phyloP scores from a whole-genome alignment of 2,329 filamentous ascomycete species.

The Rugonectria rugulosa region DNA sequence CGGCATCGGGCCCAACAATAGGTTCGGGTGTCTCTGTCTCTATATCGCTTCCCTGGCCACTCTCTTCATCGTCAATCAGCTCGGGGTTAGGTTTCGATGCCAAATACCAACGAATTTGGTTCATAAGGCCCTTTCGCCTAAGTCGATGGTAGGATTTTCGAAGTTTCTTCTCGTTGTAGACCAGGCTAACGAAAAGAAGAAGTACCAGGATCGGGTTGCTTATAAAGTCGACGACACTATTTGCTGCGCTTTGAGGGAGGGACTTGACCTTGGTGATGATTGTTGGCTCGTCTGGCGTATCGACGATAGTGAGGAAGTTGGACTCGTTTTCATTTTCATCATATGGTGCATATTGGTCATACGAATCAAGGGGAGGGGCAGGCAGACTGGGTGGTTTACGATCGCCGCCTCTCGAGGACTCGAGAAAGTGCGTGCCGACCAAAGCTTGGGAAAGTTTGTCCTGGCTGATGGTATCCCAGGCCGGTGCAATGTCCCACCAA shows the following conservation, averaged over 20 bases:
- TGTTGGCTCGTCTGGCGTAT: slow-evolving; percentile 46
- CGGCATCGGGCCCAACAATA: neutral
- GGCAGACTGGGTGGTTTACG: slow-evolving; percentile 50
- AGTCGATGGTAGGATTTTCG: slow-evolving; percentile 49
- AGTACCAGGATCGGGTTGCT: slow-evolving; percentile 62
- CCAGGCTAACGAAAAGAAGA: slow-evolving; percentile 50
- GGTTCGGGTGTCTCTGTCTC: slow-evolving; percentile 14
- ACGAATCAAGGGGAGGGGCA: slow-evolving; percentile 39
- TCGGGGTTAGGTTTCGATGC: slow-evolving; percentile 6
- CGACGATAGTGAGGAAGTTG: slow-evolving; percentile 38
- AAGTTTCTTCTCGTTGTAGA: slow-evolving; percentile 57
- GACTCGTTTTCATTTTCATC: slow-evolving; percentile 47
- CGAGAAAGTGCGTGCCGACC: slow-evolving; percentile 75
- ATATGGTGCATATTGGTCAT: slow-evolving; percentile 25
- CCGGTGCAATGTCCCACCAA: slow-evolving; percentile 55
- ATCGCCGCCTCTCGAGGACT: slow-evolving; percentile 44
- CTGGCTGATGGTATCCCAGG: slow-evolving; percentile 49
- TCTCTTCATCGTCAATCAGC: slow-evolving; percentile 24
- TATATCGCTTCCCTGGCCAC: slow-evolving; percentile 29
- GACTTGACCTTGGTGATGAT: slow-evolving; percentile 60
- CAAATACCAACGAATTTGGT: slow-evolving; percentile 32
- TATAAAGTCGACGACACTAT: slow-evolving; percentile 62
- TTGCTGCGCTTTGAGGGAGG: slow-evolving; percentile 57
- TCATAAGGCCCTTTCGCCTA: slow-evolving; percentile 40
- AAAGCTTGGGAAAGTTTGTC: slow-evolving; percentile 66